Evolutionary conservation across 257 asterid species (phyloP), one percentile per base, ranked within the genome.

Genomic region (Nicotiana sylvestris): DNA sequence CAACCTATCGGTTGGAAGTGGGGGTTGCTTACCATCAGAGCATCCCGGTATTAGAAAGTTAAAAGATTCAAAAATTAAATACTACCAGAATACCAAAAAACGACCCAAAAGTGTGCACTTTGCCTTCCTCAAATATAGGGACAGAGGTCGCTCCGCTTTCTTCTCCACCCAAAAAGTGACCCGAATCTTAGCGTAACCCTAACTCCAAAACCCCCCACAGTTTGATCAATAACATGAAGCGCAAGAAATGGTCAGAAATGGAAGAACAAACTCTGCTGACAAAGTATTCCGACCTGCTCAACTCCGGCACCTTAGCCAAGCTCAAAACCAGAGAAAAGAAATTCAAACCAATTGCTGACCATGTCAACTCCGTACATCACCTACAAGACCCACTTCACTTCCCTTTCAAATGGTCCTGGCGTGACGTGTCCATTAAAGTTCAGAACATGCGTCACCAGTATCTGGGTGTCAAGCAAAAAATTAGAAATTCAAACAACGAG

Each of bases 361-460:
- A 96, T 82, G 98, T 96, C 43, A 96, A 94, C 83, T 81, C 97
- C 67, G 82, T 89, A 56, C 98, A 96, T 90, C 97, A 96, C 77
- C 88, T 89, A 8, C 92, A 81, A 16, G 97, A 96, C 88, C 95
- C 99, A 5, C 62, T 90, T 81, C 86, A 89, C 80, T 96, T 88
- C 90, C 98, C 98, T 67, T 96, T 94, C 89, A 94, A 89, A 82
- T 96, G 99, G 99, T 88, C 97, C 10, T 96, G 99, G 99, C 98
- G 98, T 70, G 99, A 96, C 65, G 97, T 96, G 21, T 94, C 98
- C 15, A 93, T 94, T 85, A 94, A 94, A 81, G 97, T 96, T 13
- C 98, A 96, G 86, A 96, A 96, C 88, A 96, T 96, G 99, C 96
- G 98, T 70, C 99, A 96, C 83, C 98, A 94, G 91, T 96, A 96